Conservation (phyloP, 495 filamentous ascomycete species). For the Polyplosphaeria fusca region DNA sequence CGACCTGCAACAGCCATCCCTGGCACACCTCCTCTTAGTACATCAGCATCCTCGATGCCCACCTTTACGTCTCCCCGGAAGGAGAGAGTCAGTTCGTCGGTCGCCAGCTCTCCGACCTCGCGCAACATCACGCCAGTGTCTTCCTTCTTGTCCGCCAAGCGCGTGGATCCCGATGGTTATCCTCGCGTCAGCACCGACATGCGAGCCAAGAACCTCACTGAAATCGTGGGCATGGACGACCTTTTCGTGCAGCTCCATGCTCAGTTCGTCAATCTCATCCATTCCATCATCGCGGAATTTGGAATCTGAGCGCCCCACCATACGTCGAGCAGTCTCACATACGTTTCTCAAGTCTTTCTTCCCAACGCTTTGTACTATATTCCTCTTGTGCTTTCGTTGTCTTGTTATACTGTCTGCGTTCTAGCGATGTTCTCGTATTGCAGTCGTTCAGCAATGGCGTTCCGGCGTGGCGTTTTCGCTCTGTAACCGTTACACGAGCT, state of each 20-base stretch:
- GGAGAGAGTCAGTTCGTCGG: slow-evolving; percentile 13
- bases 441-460: slow-evolving; percentile 10
- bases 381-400: background rate
- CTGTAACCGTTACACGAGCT: slow-evolving; percentile 1
- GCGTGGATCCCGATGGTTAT: slow-evolving; percentile 57
- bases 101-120: slow-evolving; percentile 22
- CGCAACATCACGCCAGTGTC: slow-evolving; percentile 55
- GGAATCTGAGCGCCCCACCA: slow-evolving; percentile 16
- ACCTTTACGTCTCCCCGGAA: slow-evolving; percentile 19
- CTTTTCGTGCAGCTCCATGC: slow-evolving; percentile 87
- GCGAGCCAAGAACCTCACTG: slow-evolving; percentile 72
- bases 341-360: slow-evolving; percentile 3
- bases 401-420: slow-evolving; percentile 14
- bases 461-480: slow-evolving; percentile 2
- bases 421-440: slow-evolving; percentile 13
- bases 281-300: slow-evolving; percentile 34
- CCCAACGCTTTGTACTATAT: background rate
- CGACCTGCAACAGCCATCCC: slow-evolving; percentile 17
- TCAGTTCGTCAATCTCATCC: slow-evolving; percentile 51
- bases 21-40: slow-evolving; percentile 22
- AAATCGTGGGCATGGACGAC: slow-evolving; percentile 80
- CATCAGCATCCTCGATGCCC: slow-evolving; percentile 28
- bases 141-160: slow-evolving; percentile 62
- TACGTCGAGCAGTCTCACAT: slow-evolving; percentile 4
- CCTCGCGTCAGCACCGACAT: slow-evolving; percentile 49